Conservation (phyloP, 345 rosid genomes). For the Hibiscus trionum region DNA sequence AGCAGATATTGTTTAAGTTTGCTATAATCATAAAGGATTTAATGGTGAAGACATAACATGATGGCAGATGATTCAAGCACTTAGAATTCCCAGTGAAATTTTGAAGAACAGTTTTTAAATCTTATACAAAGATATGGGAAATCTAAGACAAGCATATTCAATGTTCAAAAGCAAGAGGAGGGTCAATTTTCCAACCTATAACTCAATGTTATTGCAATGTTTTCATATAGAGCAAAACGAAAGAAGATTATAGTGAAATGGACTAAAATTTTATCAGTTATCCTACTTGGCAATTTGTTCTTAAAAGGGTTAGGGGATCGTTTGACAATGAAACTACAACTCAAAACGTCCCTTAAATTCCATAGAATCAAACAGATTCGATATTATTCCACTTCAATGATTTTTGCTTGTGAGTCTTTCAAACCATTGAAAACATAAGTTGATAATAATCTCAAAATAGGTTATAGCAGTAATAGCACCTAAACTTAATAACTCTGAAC, state of each 20-base stretch:
- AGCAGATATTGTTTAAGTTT: slow-evolving; percentile 7
- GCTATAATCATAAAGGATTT: background rate
- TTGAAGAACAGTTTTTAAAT: background rate
- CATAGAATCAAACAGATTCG: background rate
- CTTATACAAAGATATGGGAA: background rate
- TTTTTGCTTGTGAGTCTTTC: background rate
- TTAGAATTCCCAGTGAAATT: background rate
- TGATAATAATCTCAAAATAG: background rate
- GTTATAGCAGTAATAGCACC: background rate
- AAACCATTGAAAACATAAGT: background rate
- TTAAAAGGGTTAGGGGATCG: background rate
- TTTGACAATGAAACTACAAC: background rate
- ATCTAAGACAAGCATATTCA: background rate
- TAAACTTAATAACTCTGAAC: background rate
- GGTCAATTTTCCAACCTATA: background rate
- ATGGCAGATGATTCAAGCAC: background rate
- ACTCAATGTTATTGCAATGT: background rate
- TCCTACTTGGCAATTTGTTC: background rate
- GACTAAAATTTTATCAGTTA: background rate
- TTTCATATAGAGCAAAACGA: background rate
- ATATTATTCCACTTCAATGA: background rate
- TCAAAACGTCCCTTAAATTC: background rate
- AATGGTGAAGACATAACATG: background rate
- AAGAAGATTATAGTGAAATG: background rate
- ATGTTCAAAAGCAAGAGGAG: background rate